Evolutionary conservation across 1,284 basidiomycete species (phyloP).

Genomic region (Trichosporon coremiiforme): DNA sequence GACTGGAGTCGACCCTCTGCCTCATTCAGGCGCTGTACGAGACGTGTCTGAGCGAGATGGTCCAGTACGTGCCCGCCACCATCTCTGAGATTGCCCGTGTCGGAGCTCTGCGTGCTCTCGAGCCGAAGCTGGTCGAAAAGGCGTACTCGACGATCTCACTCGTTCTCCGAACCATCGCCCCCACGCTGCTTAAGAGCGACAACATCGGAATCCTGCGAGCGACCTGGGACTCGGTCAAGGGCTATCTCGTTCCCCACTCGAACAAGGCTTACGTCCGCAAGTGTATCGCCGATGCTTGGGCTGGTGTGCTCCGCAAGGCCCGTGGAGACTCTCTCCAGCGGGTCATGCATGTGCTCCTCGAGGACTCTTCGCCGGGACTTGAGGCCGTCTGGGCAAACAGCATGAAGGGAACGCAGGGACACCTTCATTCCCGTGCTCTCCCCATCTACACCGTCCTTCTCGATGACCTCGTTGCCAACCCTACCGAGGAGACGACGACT

Average conservation of each 20-base stretch:
- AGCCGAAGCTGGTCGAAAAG: constrained; percentile 52
- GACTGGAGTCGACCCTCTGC: constrained; percentile 50
- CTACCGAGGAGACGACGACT: constrained; percentile 50
- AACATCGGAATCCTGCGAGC: constrained; percentile 31
- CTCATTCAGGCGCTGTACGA: constrained; percentile 56
- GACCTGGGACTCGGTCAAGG: constrained; percentile 45
- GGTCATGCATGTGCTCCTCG: constrained; percentile 43
- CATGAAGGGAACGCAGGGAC: constrained; percentile 64
- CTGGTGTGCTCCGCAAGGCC: constrained; percentile 50
- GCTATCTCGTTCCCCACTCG: constrained; percentile 40
- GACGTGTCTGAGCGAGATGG: constrained; percentile 56
- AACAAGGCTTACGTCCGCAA: constrained; percentile 54
- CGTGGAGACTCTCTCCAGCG: constrained; percentile 43
- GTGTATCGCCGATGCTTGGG: constrained; percentile 56
- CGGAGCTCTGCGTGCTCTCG: constrained; percentile 45
- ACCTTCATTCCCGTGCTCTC: constrained; percentile 72
- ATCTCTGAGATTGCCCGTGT: constrained; percentile 42
- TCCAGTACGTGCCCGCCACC: constrained; percentile 39
- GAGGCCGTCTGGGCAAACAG: constrained; percentile 51
- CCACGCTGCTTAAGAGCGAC: constrained; percentile 43
- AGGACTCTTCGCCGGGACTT: constrained; percentile 40
- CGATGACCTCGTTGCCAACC: constrained; percentile 36
- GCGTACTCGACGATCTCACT: constrained; percentile 55
- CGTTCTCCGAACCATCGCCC: constrained; percentile 47
- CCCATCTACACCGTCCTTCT: constrained; percentile 65